Evolutionary conservation across 805 yeast genomes (phyloP), one percentile per base, ranked within the genome.

Genomic region (Debaryomyces hansenii): DNA sequence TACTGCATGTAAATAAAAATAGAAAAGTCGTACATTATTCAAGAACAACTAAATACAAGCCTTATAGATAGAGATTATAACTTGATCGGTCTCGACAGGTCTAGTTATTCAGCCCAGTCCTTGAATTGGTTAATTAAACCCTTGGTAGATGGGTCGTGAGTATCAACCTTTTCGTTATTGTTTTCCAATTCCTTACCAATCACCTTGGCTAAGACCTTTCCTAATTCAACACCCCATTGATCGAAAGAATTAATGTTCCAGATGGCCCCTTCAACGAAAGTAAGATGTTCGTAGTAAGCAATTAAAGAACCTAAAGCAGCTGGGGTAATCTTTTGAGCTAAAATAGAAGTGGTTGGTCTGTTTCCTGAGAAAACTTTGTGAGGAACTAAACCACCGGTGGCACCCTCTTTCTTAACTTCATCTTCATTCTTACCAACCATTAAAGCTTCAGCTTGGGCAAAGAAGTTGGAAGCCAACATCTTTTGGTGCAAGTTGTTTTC

Each of bases 171-270:
- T 45, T 74, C 70, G 39, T 68, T 64, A 27, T 73, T 60, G 64
- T 78, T 81, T 59, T 87, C 87, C 65, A 94, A 83, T 75, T 94
- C 97, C 60, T 80, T 80, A 61, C 95, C 92, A 63, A 94, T 92
- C 49, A 80, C 94, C 84, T 94, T 94, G 66, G 99, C 99, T 66
- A 94, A 83, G 44, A 87, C 95, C 78, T 94, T 94, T 70, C 99
- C 99, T 61, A 94, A 87, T 78, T 94, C 99, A 63, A 94, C 99
- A 74, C 99, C 99, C 96, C 98, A 94, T 79, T 94, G 99, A 78
- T 94, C 99, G 67, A 90, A 94, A 15, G 98, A 92, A 84, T 94
- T 94, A 78, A 94, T 91, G 82, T 95, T 94, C 99, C 99, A 92
- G 64, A 94, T 75, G 48, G 99, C 99, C 75, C 99, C 99, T 77